Evolutionary conservation across 2,329 filamentous ascomycete genomes (phyloP).

Genomic region (Canariomyces notabilis): DNA sequence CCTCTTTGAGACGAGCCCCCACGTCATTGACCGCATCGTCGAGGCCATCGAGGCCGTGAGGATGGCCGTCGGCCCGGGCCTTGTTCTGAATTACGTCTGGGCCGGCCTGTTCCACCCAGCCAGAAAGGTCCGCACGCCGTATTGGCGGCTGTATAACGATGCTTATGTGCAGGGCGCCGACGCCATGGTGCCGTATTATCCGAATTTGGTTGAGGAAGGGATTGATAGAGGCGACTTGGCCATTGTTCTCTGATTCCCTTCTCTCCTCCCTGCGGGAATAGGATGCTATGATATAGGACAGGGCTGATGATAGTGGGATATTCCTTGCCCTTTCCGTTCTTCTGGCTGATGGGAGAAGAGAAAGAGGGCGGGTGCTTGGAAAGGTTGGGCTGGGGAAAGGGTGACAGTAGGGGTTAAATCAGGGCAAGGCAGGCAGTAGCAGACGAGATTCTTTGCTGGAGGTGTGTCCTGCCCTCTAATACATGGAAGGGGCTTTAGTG

Average conservation of each 20-base stretch:
- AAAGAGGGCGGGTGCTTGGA: no score
- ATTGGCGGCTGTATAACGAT: constrained; percentile 96
- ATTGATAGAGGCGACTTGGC: constrained; percentile 74
- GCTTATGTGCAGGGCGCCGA: constrained; percentile 92
- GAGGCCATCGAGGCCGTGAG: constrained; percentile 96
- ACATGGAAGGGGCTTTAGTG: no score
- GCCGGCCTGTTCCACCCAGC: constrained; percentile 96
- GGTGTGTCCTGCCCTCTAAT: neutral
- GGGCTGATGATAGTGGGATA: no score
- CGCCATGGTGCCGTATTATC: constrained; percentile 94
- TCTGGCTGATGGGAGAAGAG: no score
- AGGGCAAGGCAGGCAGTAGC: neutral
- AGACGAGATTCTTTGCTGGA: neutral
- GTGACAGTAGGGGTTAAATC: no score
- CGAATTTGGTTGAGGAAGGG: constrained; percentile 74
- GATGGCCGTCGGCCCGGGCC: constrained; percentile 84
- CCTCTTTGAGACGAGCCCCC: constrained; percentile 93
- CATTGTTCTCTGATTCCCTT: constrained; percentile 66
- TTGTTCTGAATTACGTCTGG: constrained; percentile 98
- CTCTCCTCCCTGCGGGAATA: neutral
- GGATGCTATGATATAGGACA: no score
- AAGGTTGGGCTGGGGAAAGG: no score
- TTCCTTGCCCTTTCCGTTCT: no score
- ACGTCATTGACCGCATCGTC: constrained; percentile 96
- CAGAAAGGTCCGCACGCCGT: constrained; percentile 86